Conservation (phyloP, 257 asterid species). For the Capsicum rhomboideum region DNA sequence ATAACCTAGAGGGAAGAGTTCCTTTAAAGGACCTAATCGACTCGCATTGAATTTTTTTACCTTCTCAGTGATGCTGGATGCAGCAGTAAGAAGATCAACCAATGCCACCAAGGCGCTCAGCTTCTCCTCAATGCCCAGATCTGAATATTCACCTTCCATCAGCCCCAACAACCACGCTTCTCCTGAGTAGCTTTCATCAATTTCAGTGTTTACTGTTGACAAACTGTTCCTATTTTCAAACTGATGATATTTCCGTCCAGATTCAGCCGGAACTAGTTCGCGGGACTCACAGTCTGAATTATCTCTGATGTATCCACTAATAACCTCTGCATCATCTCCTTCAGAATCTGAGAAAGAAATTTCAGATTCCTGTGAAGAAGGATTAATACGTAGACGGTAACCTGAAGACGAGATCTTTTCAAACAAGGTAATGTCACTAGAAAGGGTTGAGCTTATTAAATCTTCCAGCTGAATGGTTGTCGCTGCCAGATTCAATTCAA, state of each 20-base stretch:
- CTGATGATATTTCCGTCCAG: slow-evolving; percentile 22
- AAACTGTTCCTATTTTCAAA: slow-evolving; percentile 17
- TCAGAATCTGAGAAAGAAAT: slow-evolving; percentile 57
- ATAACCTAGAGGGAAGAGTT: neutral
- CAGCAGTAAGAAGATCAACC: slow-evolving; percentile 74
- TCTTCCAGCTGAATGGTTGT: slow-evolving; percentile 46
- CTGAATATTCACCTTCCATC: slow-evolving; percentile 96
- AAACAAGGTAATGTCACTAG: slow-evolving; percentile 81
- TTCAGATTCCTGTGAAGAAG: slow-evolving; percentile 45
- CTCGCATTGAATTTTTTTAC: slow-evolving; percentile 29
- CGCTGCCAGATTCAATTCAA: slow-evolving; percentile 52
- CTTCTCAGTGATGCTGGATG: slow-evolving; percentile 74
- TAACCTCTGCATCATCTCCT: slow-evolving; percentile 62
- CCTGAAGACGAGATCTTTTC: slow-evolving; percentile 83
- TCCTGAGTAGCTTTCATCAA: slow-evolving; percentile 96
- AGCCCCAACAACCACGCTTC: slow-evolving; percentile 90
- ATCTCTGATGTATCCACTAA: slow-evolving; percentile 38
- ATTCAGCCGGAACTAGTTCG: slow-evolving; percentile 34
- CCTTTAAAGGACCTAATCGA: neutral
- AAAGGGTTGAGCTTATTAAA: slow-evolving; percentile 59
- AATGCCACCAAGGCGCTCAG: slow-evolving; percentile 57
- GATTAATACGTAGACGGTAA: slow-evolving; percentile 75
- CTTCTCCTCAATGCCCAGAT: slow-evolving; percentile 82
- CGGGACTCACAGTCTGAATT: slow-evolving; percentile 50
- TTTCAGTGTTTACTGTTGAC: slow-evolving; percentile 45